Evolutionary conservation across 75 land plant species (phyloP).

Genomic region (Isoetes taiwanensis): DNA sequence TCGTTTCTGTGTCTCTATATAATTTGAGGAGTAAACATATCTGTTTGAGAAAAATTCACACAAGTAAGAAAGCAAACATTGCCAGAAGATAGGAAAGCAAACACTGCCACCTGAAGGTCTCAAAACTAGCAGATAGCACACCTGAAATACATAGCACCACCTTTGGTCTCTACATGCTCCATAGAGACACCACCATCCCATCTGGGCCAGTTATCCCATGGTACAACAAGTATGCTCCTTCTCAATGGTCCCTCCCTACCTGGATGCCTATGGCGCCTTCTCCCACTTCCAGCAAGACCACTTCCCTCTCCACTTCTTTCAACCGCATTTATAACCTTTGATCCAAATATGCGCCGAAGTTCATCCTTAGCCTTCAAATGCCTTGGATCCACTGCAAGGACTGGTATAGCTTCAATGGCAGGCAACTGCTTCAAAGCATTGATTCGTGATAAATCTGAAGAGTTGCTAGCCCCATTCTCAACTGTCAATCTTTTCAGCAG

Average conservation of each 20-base stretch:
- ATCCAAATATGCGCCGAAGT: constrained; percentile 83
- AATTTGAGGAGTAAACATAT: constrained; percentile 57
- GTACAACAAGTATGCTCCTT: constrained; percentile 50
- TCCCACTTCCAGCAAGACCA: constrained; percentile 28
- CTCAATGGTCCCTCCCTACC: constrained; percentile 27
- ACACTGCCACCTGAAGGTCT: not conserved
- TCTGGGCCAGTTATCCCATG: constrained; percentile 73
- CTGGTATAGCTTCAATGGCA: constrained; percentile 3
- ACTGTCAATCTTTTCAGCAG: constrained; percentile 14
- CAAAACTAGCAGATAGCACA: constrained; percentile 12
- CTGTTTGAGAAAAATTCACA: constrained; percentile 21
- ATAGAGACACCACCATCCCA: constrained; percentile 85
- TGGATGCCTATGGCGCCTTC: constrained; percentile 38
- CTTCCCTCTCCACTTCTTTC: constrained; percentile 29
- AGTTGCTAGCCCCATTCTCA: too few species aligned
- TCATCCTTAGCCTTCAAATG: constrained; percentile 79
- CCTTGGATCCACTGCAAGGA: constrained; percentile 62
- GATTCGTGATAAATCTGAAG: constrained; percentile 20
- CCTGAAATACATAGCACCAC: constrained; percentile 70
- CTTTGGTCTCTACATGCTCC: constrained; percentile 70
- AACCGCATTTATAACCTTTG: constrained; percentile 78
- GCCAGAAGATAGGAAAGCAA: not conserved
- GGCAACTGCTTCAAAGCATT: constrained; percentile 15
- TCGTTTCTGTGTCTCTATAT: constrained; percentile 55
- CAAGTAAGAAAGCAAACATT: not conserved